Base-by-base conservation (phyloP, 2,329 filamentous ascomycete genomes). In the Diplodia corticola region DNA sequence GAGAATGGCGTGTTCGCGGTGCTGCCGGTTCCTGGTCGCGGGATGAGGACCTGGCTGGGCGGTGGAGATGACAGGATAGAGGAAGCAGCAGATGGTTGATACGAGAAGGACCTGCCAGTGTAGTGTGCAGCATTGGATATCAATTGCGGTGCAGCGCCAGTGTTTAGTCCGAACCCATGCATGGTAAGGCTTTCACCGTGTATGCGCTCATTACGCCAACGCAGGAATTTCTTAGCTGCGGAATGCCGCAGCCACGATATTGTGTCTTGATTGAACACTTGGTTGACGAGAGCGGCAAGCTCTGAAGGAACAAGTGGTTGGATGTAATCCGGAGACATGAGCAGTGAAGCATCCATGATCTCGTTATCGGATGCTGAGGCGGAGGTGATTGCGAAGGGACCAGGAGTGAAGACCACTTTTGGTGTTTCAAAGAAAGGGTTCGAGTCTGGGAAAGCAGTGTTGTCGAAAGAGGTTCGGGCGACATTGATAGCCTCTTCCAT, bases 261-360 rank as follows among this genome's bases (percentile, higher is more conserved):
- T 40, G 91, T 93, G 53, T 94, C 89, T 4, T 85, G 84, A 53
- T 92, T 89, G 71, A 98, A 93, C 0, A 97, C 80, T 20, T 86
- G 86, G 9, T 87, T 81, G n/a, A 96, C 85, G 1, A 98, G 82
- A 9, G 80, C 77, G 5, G 77, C 73, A 2, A 98, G 85, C 66
- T 98, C 93, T 9, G 92, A 95, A 0, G 86, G 79, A 3, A 91
- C 79, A 4, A 97, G 82, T 0, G 94, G 94, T 68, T 92, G 89
- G 15, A 95, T 82, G 74, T 97, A 98, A 72, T 95, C 91, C 0
- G 93, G 89, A 65, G 89, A 93, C 94, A 98, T 98, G 20, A 98
- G 84, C 0, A 96, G 82, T 72, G 92, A 97, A 20, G 93, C 94
- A 75, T 98, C 94, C 89, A 98, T 96, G 50, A 85, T 88, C 46